Base-by-base conservation (phyloP, 192 early-diverging fungal species). In the Coemansia sp. region DNA sequence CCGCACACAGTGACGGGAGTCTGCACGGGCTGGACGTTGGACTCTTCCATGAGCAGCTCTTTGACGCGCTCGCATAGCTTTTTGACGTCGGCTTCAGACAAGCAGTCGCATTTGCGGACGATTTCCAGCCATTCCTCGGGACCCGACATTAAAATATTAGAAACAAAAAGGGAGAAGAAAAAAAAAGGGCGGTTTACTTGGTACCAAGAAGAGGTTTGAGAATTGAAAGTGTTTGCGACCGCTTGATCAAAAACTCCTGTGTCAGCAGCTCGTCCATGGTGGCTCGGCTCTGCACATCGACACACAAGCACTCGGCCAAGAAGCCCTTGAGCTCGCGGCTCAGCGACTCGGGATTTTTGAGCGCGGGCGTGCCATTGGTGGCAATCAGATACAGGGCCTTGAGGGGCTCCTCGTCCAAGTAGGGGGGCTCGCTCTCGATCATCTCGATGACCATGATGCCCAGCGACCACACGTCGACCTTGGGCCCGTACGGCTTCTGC, bases 401-500 rank as follows among this genome's bases (percentile, higher is more conserved):
- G 60, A 97, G 80, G 28, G 94, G 91, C 64, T 94, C 91, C 75
- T 97, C 94, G 56, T 95, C 88, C 58, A 97, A 68, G 57, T 97
- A 97, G 50, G 94, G 94, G 8, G 93, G 94, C 60, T 97, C 94
- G 51, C 89, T 89, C 71, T 97, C 94, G 54, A 97, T 86, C 94
- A 97, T 95, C 70, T 97, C 93, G 50, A 95, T 93, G 2, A 90
- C 92, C 93, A 95, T 97, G 64, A 97, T 95, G 46, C 94, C 93
- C 37, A 95, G 71, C 4, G 92, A 95, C 94, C 94, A 91, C 56
- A 88, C 83, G 64, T 91, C 88, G 12, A 91, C 87, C 80, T 91
- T 89, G 56, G 84, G 72, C 16, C 83, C 85, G 56, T 88, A 91
- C 26, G 85, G 81, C 65, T 88, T 89, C 52, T 89, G 88, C 72